These are phyloP conservation scores for Trichoderma oligosporum DNA, from an alignment of 2,329 filamentous ascomycete species.

Conservation along the genomic window DNA sequence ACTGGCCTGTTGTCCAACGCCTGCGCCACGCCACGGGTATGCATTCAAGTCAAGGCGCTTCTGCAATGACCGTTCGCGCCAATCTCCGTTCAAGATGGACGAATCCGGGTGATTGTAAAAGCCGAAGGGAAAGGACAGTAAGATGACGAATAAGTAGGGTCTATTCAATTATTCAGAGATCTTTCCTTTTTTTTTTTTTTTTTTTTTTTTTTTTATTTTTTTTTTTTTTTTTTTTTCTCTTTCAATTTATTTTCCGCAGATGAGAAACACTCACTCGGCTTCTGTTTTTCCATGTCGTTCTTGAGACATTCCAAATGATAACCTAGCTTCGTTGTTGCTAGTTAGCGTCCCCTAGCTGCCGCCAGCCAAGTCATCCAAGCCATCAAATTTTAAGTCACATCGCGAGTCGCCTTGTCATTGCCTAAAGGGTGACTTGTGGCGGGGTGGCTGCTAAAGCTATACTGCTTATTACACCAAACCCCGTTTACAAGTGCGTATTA, in stretches of 20 bases:
- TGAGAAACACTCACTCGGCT: too few relatives aligned
- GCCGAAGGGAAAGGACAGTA: neutral
- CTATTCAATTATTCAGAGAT: too few relatives aligned
- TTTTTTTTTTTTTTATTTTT: neutral
- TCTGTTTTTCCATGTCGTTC: neutral
- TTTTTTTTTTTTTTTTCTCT: neutral
- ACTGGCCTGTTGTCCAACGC: too few relatives aligned
- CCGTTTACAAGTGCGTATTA: too few relatives aligned
- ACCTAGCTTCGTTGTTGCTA: neutral
- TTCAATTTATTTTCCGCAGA: too few relatives aligned
- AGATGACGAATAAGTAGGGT: too few relatives aligned
- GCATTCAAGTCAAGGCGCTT: neutral
- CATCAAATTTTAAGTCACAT: slow-evolving; percentile 12
- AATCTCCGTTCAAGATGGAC: neutral
- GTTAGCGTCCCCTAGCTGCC: slow-evolving; percentile 11
- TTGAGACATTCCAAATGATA: neutral
- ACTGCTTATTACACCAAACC: neutral
- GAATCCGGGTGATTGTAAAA: slow-evolving; percentile 1
- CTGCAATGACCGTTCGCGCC: slow-evolving; percentile 1
- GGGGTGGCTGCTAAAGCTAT: neutral
- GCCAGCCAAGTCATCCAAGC: neutral
- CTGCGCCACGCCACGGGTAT: neutral
- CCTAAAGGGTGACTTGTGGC: neutral
- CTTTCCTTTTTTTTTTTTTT: neutral
- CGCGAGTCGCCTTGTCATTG: neutral